Base-by-base conservation (phyloP, 805 yeast genomes). In the Grigorovia humatica region DNA sequence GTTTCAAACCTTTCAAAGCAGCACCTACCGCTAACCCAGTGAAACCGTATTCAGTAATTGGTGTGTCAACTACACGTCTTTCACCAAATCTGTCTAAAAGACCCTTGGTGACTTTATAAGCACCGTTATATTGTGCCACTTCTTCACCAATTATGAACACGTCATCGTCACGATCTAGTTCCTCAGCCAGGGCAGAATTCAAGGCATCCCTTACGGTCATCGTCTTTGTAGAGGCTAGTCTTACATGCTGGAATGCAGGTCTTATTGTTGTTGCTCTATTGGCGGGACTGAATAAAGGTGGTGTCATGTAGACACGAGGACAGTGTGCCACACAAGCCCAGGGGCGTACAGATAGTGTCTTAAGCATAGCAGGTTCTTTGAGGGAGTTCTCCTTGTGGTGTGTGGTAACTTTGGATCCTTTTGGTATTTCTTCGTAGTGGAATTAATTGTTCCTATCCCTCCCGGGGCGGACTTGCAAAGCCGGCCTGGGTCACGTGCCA, bases 21-120 rank as follows among this genome's bases (percentile, higher is more conserved):
- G 96, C 89, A 71, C 97, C 97, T 46, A 88, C 95, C 63, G 95
- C 84, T 58, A 90, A 74, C 66, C 97, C 97, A 48, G 96, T 82
- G 77, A 90, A 91, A 52, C 99, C 99, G 93, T 93, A 91, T 75
- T 93, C 99, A 52, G 99, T 93, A 71, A 93, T 93, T 57, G 99
- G 99, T 57, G 97, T 90, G 73, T 90, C 97, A 55, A 90, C 79
- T 54, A 90, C 84, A 74, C 97, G 83, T 71, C 86, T 81, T 68
- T 89, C 96, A 57, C 97, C 97, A 64, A 89, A 90, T 69, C 95
- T 81, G 73, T 93, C 99, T 65, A 93, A 78, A 58, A 93, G 79
- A 40, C 99, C 99, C 68, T 95, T 83, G 57, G 98, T 85, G 57
- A 93, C 85, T 77, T 93, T 93, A 77, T 93, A 93, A 54, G 99